Percentiles rank a stretch among this genome's conserved stretches.
These are phyloP conservation scores for Puccinia sorghi DNA, from an alignment of 1,284 basidiomycete species.

Conservation along the genomic window DNA sequence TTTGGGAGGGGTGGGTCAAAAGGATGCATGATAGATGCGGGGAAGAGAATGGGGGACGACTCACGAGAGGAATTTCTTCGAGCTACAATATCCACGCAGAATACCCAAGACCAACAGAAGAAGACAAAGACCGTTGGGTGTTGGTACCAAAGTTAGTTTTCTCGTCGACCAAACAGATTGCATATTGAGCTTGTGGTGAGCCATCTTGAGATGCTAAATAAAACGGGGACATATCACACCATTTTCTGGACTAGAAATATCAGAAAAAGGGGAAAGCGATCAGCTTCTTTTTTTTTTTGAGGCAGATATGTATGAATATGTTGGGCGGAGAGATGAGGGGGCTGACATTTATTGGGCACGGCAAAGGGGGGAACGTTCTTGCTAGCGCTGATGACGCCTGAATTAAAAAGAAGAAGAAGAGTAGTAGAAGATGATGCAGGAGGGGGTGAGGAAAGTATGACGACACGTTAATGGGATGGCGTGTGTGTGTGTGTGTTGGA, in stretches of 20 bases:
- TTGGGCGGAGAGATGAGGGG: no score
- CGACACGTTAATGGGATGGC: no score
- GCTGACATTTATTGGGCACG: slow-evolving; percentile 41
- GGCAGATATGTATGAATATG: no score
- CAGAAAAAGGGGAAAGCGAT: no score
- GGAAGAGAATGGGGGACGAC: background rate
- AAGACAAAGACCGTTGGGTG: background rate
- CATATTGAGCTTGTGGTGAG: background rate
- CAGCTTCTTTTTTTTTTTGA: no score
- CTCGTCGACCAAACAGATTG: no score
- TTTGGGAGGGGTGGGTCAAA: background rate
- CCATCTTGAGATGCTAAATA: background rate
- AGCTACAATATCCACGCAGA: background rate
- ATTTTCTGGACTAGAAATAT: slow-evolving; percentile 25
- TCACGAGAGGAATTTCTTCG: slow-evolving; percentile 26
- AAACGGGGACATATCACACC: background rate
- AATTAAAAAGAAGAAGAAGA: no score
- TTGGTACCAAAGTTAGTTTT: no score
- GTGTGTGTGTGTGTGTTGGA: background rate
- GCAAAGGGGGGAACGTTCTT: slow-evolving; percentile 25
- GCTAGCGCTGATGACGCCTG: slow-evolving; percentile 31
- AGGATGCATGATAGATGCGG: background rate
- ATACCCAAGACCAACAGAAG: background rate
- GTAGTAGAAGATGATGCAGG: background rate
- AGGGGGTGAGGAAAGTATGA: background rate